Base-by-base conservation (phyloP, 75 land plant genomes). In the Cryptomeria japonica region DNA sequence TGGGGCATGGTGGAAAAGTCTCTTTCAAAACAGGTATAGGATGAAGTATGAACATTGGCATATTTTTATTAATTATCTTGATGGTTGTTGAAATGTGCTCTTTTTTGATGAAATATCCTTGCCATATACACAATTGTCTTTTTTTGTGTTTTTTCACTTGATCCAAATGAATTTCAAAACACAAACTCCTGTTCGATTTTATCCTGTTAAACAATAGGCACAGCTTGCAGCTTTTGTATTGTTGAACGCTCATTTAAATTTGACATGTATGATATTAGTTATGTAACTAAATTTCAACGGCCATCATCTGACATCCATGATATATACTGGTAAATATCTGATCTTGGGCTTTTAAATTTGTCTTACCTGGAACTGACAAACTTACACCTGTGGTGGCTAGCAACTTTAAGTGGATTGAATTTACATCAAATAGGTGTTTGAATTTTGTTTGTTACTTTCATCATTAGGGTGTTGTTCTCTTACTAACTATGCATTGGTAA, bases 1-100 rank as follows among this genome's bases (percentile, higher is more conserved):
- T 98, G 99, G 99, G 96, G 99, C 56, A 93, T 93, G 16, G 95
- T 98, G 83, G 99, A 95, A 86, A 96, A 95, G 88, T 94, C 99
- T 41, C 95, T 98, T 32, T 91, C 96, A 58, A 97, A 97, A 90
- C 99, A 98, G 96, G 99, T 98, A 87, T 32, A 12, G n/a, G n/a
- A n/a, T n/a, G n/a, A n/a, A n/a, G n/a, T 42, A 37, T 18, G 31
- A 53, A 25, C n/a, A n/a, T 79, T 46, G 61, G 41, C 25, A 51
- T 51, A 28, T 84, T 61, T 80, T 56, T 47, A 82, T 18, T 37
- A 75, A 82, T 22, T 42, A 42, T 82, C 46, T 82, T 82, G 51
- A 22, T n/a, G 11, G 3, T n/a, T 44, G 0, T 82, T 11, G 51
- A 28, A 37, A 25, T 46, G 12, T 46, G 53, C 14, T 46, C 14